phyloP scores from a whole-genome alignment of 108 stramenopile genomes.

The Fragilaria crotonensis region DNA sequence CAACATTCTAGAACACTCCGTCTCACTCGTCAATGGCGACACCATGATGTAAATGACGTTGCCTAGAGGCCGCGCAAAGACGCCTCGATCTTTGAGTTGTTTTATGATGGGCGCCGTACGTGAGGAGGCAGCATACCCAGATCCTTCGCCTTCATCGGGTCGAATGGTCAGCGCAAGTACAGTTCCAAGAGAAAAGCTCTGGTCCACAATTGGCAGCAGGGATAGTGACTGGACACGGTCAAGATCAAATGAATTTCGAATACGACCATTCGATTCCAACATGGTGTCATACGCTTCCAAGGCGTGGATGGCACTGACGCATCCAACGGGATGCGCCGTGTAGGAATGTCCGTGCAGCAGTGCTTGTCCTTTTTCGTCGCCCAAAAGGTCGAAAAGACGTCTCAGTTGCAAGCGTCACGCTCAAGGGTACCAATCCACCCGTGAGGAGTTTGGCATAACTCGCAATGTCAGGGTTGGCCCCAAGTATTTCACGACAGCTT shows the following conservation, averaged over 20 bases:
- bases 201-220: slow-evolving; percentile 12
- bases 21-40: slow-evolving; percentile 11
- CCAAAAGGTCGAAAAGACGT: slow-evolving; percentile 20
- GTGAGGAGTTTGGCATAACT: slow-evolving; percentile 17
- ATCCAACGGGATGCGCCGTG: slow-evolving; percentile 20
- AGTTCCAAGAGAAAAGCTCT: slow-evolving; percentile 13
- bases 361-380: slow-evolving; percentile 11
- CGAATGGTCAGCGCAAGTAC: slow-evolving; percentile 14
- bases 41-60: slow-evolving; percentile 25
- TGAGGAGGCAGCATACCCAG: slow-evolving; percentile 8
- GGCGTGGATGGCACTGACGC: slow-evolving; percentile 16
- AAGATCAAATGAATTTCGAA: slow-evolving; percentile 7
- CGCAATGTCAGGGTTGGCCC: slow-evolving; percentile 17
- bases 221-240: slow-evolving; percentile 11
- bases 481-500: slow-evolving; percentile 14
- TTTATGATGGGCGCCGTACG: slow-evolving; percentile 1
- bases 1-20: slow-evolving; percentile 8
- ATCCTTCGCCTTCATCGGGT: slow-evolving; percentile 2
- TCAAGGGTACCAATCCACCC: slow-evolving; percentile 9
- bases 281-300: slow-evolving; percentile 14
- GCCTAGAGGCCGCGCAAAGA: slow-evolving; percentile 17
- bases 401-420: slow-evolving; percentile 14
- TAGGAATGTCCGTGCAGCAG: slow-evolving; percentile 17
- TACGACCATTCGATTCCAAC: background rate
- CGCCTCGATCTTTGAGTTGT: background rate